A percentile compares a stretch with the other conserved stretches of the same genome.
Evolutionary conservation across 768 basidiomycete genomes (phyloP).

Genomic region (Chlorophyllum brunneum): DNA sequence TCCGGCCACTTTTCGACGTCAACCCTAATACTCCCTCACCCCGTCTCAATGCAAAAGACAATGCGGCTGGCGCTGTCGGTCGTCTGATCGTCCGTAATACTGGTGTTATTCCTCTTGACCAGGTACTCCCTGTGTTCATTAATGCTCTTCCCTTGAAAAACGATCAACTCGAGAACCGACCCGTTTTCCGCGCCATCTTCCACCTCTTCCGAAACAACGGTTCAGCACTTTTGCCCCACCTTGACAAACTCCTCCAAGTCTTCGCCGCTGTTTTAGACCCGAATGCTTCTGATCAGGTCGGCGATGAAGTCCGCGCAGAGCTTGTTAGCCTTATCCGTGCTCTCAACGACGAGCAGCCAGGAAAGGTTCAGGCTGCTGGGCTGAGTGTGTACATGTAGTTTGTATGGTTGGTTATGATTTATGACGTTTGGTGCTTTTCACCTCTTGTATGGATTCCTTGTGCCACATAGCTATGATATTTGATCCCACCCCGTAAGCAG

Average conservation of each 20-base stretch:
- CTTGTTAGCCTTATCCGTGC: slow-evolving; percentile 70
- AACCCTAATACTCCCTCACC: slow-evolving; percentile 58
- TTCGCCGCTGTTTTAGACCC: slow-evolving; percentile 85
- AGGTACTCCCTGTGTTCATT: slow-evolving; percentile 85
- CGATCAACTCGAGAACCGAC: slow-evolving; percentile 86
- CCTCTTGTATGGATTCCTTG: slow-evolving; percentile 15
- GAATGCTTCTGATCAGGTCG: slow-evolving; percentile 67
- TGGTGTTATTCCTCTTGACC: slow-evolving; percentile 78
- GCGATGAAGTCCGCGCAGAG: slow-evolving; percentile 72
- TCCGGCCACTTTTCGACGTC: slow-evolving; percentile 79
- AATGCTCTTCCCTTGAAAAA: slow-evolving; percentile 80
- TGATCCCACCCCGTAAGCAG: slow-evolving; percentile 9
- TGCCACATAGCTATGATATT: slow-evolving; percentile 13
- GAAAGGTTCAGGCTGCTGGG: slow-evolving; percentile 78
- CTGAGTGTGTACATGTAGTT: slow-evolving; percentile 48
- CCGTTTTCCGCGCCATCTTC: slow-evolving; percentile 88
- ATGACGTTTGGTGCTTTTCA: slow-evolving; percentile 15
- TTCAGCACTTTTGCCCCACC: slow-evolving; percentile 62
- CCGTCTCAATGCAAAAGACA: slow-evolving; percentile 85
- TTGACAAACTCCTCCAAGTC: slow-evolving; percentile 75
- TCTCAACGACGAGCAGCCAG: slow-evolving; percentile 72
- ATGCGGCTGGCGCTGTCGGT: slow-evolving; percentile 91
- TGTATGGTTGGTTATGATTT: slow-evolving; percentile 14
- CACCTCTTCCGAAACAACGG: slow-evolving; percentile 79
- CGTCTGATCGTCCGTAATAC: slow-evolving; percentile 83